Percentiles rank a stretch among this genome's conserved stretches.
These are phyloP conservation scores for Globisporangium recalcitrans DNA, from an alignment of 352 stramenopile genomes.

Conservation along the genomic window DNA sequence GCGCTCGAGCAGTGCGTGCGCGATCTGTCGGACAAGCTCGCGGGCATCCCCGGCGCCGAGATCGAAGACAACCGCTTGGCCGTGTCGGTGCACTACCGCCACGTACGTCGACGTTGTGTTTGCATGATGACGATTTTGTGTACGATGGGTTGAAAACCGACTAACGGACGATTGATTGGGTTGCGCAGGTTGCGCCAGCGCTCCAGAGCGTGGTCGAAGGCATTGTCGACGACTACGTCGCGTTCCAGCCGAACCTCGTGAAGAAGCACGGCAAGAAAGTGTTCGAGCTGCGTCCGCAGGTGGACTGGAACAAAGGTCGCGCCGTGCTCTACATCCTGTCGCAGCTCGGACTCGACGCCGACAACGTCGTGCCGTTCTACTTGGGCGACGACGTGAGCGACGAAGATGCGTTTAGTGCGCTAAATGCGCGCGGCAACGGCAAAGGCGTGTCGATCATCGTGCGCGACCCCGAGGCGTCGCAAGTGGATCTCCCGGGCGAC, in stretches of 20 bases:
- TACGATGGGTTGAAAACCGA: not conserved
- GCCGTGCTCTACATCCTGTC: conserved; percentile 58
- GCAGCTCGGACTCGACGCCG: conserved; percentile 53
- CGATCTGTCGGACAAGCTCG: conserved; percentile 31
- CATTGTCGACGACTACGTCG: conserved; percentile 84
- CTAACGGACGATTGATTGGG: conserved; percentile 4
- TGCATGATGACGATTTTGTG: not conserved
- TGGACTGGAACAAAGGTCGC: conserved; percentile 81
- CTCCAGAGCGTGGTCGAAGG: conserved; percentile 63
- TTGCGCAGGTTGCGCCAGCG: conserved; percentile 27
- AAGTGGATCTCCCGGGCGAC: conserved; percentile 43
- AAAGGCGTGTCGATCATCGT: conserved; percentile 62
- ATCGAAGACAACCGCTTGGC: conserved; percentile 79
- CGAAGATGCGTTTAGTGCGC: conserved; percentile 57
- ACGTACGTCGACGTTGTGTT: conserved; percentile 43
- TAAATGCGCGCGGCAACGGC: conserved; percentile 40
- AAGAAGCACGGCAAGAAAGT: conserved; percentile 79
- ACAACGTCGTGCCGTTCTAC: conserved; percentile 77
- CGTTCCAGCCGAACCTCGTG: conserved; percentile 34
- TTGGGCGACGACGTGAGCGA: conserved; percentile 79
- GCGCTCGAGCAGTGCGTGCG: conserved; percentile 37
- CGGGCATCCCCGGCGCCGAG: conserved; percentile 43
- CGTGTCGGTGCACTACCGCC: conserved; percentile 76
- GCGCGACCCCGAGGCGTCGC: conserved; percentile 40
- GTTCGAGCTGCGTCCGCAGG: conserved; percentile 67